Base-by-base conservation (phyloP, 2,329 filamentous ascomycete genomes). In the Hymenoscyphus repandus region DNA sequence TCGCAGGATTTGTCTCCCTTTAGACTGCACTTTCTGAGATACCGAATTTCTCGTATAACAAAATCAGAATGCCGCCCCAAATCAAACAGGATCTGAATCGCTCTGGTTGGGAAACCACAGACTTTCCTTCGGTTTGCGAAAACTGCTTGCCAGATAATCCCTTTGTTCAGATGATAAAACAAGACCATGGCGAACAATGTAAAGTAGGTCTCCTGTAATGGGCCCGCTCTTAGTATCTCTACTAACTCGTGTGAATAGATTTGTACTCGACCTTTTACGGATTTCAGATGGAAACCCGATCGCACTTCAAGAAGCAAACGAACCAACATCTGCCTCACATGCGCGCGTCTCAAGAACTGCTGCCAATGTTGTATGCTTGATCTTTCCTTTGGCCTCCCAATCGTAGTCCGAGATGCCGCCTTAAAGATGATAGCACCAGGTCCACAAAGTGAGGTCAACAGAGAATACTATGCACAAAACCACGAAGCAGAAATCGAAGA, bases 361-460 rank as follows among this genome's bases (percentile, higher is more conserved):
- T 99, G 93, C 66, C 93, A 99, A 74, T 92, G 86, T 72, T 99
- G 93, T 75, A 97, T 97, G 90, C 85, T 99, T 47, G 93, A 99
- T 77, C 74, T 99, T 53, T 92, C 89, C 11, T 99, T 97, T 65
- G 95, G 93, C 20, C 76, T 99, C 27, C 93, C 93, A 10, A 95
- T 99, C 64, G 88, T 91, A 12, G 88, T 99, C 52, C 84, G 93
- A 66, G 93, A 99, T 74, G 93, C 93, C 2, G 93, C 95, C 5
- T 77, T 99, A 57, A 97, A 97, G 75, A 96, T 99, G 87, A 88
- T 97, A 38, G 91, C 92, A 0, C 91, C 93, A 0, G 93, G 93
- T 0, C 93, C 93, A 0, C 82, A 90, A 57, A 95, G 89, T 67
- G 86, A 88, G 49, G 89, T 99, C 69, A 99, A 99, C 72, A 77